Percentiles rank a stretch among this genome's conserved stretches.
Conservation (phyloP, 2,329 filamentous ascomycete species). For the Podosphaera leucotricha region DNA sequence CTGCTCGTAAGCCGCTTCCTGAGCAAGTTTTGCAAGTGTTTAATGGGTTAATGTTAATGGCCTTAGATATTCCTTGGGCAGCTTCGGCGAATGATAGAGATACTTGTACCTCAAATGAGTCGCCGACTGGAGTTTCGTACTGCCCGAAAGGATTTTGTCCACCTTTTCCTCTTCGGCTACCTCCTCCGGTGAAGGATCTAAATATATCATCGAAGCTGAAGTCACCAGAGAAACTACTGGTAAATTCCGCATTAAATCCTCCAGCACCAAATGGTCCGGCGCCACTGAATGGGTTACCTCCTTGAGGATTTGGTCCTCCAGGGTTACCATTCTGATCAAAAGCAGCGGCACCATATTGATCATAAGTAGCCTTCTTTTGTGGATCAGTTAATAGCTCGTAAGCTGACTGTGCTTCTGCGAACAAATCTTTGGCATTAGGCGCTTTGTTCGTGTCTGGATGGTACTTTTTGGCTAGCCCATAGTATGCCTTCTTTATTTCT, state of each 20-base stretch:
- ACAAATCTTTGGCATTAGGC: constrained; percentile 75
- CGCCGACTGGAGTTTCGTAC: constrained; percentile 66
- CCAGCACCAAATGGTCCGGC: constrained; percentile 32
- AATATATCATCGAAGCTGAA: constrained; percentile 97
- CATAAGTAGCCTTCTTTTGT: constrained; percentile 79
- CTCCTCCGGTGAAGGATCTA: constrained; percentile 42
- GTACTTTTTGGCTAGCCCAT: constrained; percentile 88
- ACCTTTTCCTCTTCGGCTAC: constrained; percentile 22
- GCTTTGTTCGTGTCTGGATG: constrained; percentile 98
- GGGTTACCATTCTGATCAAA: constrained; percentile 50
- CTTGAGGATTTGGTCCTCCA: constrained; percentile 21
- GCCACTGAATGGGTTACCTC: constrained; percentile 17
- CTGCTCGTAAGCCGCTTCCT: constrained; percentile 66
- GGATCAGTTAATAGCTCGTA: constrained; percentile 87
- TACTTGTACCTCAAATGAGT: constrained; percentile 85
- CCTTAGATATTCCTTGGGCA: constrained; percentile 71
- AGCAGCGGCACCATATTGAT: constrained; percentile 69
- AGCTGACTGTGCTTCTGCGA: constrained; percentile 74
- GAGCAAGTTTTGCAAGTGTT: constrained; percentile 61
- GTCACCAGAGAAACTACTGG: constrained; percentile 46
- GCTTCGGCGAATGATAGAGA: constrained; percentile 92
- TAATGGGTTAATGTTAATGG: constrained; percentile 67
- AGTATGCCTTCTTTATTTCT: constrained; percentile 98
- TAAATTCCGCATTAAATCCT: constrained; percentile 27
- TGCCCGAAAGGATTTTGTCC: constrained; percentile 47